Conservation (phyloP, 139 green algal genomes). For the Chlorella sp. region DNA sequence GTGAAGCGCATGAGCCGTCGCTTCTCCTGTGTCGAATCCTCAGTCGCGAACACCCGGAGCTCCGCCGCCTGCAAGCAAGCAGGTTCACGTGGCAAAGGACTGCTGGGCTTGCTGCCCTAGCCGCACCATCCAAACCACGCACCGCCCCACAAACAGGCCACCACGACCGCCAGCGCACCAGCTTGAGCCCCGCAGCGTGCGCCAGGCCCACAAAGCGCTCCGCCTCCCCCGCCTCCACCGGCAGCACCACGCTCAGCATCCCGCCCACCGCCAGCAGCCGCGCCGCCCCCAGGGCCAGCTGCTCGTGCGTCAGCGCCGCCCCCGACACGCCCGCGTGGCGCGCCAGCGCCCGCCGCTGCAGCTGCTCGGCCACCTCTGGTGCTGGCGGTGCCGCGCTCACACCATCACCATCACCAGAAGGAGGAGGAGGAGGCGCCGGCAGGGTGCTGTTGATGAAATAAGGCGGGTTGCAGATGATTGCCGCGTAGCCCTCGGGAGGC, state of each 20-base stretch:
- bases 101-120: no score
- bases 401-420: no score
- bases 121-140: no score
- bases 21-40: not conserved
- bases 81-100: no score
- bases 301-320: slow-evolving; percentile 18
- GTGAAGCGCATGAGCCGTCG: not conserved
- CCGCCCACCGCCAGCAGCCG: slow-evolving; percentile 25
- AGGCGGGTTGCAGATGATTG: slow-evolving; percentile 47
- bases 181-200: slow-evolving; percentile 7
- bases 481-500: slow-evolving; percentile 18
- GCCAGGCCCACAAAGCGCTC: slow-evolving; percentile 11
- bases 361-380: no score
- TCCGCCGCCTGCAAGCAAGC: no score
- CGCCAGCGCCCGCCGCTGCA: slow-evolving; percentile 10
- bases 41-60: not conserved
- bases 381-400: no score
- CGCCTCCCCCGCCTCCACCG: slow-evolving; percentile 10
- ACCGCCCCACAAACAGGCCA: no score
- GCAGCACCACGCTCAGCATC: slow-evolving; percentile 27
- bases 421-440: not conserved
- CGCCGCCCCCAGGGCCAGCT: slow-evolving; percentile 19
- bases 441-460: slow-evolving; percentile 33
- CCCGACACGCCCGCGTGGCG: slow-evolving; percentile 33
- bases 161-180: slow-evolving; percentile 4